Conservation (phyloP, 1,284 basidiomycete genomes). For the Tylopilus orsonianus region DNA sequence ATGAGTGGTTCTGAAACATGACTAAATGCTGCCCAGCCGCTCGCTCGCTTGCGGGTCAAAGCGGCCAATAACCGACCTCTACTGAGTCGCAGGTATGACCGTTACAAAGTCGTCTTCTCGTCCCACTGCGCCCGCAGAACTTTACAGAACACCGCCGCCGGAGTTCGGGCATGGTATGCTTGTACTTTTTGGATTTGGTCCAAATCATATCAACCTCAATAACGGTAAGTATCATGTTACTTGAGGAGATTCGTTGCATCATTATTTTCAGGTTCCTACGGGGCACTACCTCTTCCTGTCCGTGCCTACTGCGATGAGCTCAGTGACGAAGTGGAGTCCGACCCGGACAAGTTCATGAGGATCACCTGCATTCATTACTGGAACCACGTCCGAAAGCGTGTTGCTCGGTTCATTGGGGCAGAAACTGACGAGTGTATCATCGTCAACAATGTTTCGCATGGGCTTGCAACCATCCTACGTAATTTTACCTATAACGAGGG, state of each 20-base stretch:
- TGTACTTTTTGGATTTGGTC: slow-evolving; percentile 52
- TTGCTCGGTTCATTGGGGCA: slow-evolving; percentile 64
- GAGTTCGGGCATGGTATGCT: slow-evolving; percentile 54
- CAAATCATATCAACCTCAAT: slow-evolving; percentile 64
- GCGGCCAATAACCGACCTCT: no score
- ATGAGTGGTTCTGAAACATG: no score
- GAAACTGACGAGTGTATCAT: slow-evolving; percentile 64
- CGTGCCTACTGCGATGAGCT: slow-evolving; percentile 48
- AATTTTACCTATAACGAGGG: slow-evolving; percentile 54
- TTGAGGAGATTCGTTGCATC: background rate
- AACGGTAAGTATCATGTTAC: slow-evolving; percentile 41
- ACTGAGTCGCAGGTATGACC: no score
- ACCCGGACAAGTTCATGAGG: slow-evolving; percentile 65
- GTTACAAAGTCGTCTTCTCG: background rate
- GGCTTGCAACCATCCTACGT: slow-evolving; percentile 62
- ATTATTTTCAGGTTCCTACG: slow-evolving; percentile 58
- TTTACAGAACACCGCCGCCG: slow-evolving; percentile 34
- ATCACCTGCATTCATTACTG: slow-evolving; percentile 39
- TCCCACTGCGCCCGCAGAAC: slow-evolving; percentile 3
- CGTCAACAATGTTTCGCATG: slow-evolving; percentile 65
- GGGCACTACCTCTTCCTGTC: slow-evolving; percentile 64
- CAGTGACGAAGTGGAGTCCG: slow-evolving; percentile 50
- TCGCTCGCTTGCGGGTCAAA: no score
- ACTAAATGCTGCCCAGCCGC: no score
- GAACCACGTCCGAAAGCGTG: slow-evolving; percentile 40